Evolutionary conservation across 2,329 filamentous ascomycete species (phyloP), one percentile per base, ranked within the genome.

Genomic region (Onygenales sp.): DNA sequence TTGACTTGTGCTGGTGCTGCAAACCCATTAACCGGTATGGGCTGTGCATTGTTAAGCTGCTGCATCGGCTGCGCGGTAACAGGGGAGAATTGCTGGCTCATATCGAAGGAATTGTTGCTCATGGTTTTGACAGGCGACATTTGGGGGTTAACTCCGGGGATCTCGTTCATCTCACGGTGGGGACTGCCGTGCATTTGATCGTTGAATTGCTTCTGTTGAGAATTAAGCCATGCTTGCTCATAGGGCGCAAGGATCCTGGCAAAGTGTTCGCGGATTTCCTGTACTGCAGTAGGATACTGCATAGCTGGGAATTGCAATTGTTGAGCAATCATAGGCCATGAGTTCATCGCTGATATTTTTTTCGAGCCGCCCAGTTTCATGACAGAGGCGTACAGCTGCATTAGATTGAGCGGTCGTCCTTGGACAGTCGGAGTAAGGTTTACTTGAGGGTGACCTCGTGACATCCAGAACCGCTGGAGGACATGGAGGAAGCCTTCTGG

Each of bases 361-460:
- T 86, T 87, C 53, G 86, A 93, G 4, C 90, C 90, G 27, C 87
- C 88, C 59, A 81, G 77, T 61, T 87, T 91, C 59, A 85, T 80
- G 1, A 95, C 87, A 0, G 82, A 76, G 56, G 85, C 82, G 67
- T 94, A 97, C 2, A 97, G 75, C 56, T 84, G 80, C 63, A 88
- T 81, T 10, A 96, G 71, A 61, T 86, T 85, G 39, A 97, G 76
- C 0, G 80, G 80, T 9, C 88, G 83, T 51, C 89, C 87, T 51
- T 82, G 84, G 27, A 95, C 80, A 21, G 82, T 73, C 0, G 91
- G 91, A 57, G 84, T 86, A 1, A 80, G 74, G 46, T 95, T 89
- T 49, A 97, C 77, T 27, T 48, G 45, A 0, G 83, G 85, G 14
- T 88, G 74, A 34, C 84, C 82, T 55, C 86, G 84, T 47, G 82